Evolutionary conservation across 148 eudicot genomes (phyloP).

Genomic region (Vaccinium macrocarpon): DNA sequence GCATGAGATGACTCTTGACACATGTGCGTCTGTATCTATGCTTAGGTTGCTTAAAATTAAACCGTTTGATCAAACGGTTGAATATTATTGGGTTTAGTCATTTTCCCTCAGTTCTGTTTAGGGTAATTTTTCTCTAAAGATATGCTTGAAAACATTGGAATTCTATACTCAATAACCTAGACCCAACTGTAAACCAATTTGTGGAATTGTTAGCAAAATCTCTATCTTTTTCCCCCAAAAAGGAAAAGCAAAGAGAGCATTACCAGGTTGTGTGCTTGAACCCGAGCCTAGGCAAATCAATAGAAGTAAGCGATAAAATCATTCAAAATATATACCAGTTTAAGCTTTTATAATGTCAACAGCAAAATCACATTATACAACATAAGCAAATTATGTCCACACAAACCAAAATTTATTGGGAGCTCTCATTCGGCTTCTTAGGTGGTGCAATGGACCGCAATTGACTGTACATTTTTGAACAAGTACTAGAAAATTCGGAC

Average conservation of each 20-base stretch:
- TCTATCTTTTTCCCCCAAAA: neutral
- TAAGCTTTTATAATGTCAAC: neutral
- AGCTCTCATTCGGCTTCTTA: neutral
- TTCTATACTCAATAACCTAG: neutral
- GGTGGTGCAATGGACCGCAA: constrained; percentile 39
- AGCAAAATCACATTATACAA: neutral
- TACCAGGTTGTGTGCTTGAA: neutral
- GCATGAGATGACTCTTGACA: neutral
- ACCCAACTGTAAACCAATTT: neutral
- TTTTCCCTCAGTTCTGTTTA: neutral
- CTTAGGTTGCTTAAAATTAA: neutral
- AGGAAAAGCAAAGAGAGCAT: neutral
- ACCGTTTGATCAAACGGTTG: neutral
- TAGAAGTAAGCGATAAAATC: neutral
- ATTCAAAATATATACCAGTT: neutral
- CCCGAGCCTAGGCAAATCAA: neutral
- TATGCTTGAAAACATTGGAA: neutral
- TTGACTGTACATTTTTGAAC: constrained; percentile 57
- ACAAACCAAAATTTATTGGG: neutral
- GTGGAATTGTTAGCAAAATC: neutral
- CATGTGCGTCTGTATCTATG: neutral
- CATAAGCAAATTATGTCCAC: constrained; percentile 9
- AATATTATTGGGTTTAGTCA: neutral
- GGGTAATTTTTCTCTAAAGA: neutral
- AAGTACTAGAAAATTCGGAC: constrained; percentile 53